phyloP scores from a whole-genome alignment of 2,329 filamentous ascomycete genomes.

The Exutisphaerella laricina region DNA sequence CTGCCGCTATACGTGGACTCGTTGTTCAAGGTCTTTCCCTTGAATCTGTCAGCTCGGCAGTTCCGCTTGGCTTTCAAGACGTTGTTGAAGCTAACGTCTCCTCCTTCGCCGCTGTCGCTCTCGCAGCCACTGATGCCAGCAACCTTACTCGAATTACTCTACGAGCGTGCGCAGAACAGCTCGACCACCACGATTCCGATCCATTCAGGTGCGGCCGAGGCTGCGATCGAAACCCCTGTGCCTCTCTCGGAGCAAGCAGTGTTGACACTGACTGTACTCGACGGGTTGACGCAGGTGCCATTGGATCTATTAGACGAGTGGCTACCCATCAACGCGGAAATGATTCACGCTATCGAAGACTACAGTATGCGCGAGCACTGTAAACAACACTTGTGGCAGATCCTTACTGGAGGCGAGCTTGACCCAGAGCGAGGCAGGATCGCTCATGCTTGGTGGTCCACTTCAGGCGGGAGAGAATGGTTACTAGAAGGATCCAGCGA shows the following conservation, averaged over 20 bases:
- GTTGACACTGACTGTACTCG: slow-evolving; percentile 69
- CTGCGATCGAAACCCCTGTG: slow-evolving; percentile 16
- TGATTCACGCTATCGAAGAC: slow-evolving; percentile 61
- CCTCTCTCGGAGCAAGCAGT: slow-evolving; percentile 72
- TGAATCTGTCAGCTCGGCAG: slow-evolving; percentile 72
- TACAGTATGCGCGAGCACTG: slow-evolving; percentile 57
- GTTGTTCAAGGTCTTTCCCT: slow-evolving; percentile 71
- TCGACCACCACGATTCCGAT: slow-evolving; percentile 40
- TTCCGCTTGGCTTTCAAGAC: slow-evolving; percentile 86
- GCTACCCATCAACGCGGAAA: slow-evolving; percentile 64
- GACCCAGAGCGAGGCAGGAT: slow-evolving; percentile 76
- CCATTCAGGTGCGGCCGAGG: slow-evolving; percentile 36
- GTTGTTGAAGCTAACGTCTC: slow-evolving; percentile 72
- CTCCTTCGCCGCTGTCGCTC: slow-evolving; percentile 68
- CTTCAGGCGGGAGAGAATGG: slow-evolving; percentile 54
- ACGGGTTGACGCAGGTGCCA: slow-evolving; percentile 69
- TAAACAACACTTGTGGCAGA: slow-evolving; percentile 70
- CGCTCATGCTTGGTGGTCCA: slow-evolving; percentile 82
- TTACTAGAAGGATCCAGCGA: slow-evolving; percentile 45
- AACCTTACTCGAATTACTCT: slow-evolving; percentile 71
- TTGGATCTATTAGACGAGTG: slow-evolving; percentile 70
- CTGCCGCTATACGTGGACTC: slow-evolving; percentile 79
- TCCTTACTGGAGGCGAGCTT: slow-evolving; percentile 74
- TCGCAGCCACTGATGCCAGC: slow-evolving; percentile 73
- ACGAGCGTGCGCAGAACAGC: slow-evolving; percentile 56